Percentiles rank a stretch among this genome's conserved stretches.
Conservation (phyloP, 2,329 filamentous ascomycete genomes). For the Phaeosphaeriaceae sp. region DNA sequence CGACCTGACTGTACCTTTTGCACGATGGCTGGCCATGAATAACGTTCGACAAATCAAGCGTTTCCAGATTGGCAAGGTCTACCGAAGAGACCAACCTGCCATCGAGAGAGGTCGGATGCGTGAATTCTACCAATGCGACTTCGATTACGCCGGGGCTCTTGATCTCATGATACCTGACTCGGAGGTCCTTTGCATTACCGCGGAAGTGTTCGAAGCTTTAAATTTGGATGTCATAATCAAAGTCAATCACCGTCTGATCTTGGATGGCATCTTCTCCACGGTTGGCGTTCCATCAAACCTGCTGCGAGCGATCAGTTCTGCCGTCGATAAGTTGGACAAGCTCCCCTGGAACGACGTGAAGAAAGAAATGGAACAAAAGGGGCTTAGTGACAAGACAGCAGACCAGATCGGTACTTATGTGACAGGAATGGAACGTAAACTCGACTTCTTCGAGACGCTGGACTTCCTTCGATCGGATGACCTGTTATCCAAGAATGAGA, state of each 20-base stretch:
- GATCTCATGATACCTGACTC: constrained; percentile 91
- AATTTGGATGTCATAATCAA: constrained; percentile 81
- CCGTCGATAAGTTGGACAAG: constrained; percentile 94
- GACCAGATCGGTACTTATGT: constrained; percentile 86
- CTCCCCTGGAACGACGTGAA: constrained; percentile 83
- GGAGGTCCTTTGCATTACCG: constrained; percentile 74
- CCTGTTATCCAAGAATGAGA: constrained; percentile 71
- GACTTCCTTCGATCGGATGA: constrained; percentile 68
- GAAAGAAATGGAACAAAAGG: constrained; percentile 91
- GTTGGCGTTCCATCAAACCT: constrained; percentile 85
- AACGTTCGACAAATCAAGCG: constrained; percentile 71
- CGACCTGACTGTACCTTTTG: constrained; percentile 66
- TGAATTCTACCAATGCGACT: constrained; percentile 96
- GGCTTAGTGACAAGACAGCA: constrained; percentile 75
- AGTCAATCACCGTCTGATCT: constrained; percentile 88
- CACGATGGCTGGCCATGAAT: background rate
- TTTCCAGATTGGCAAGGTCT: constrained; percentile 93
- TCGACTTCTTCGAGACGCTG: constrained; percentile 52
- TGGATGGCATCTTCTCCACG: constrained; percentile 87
- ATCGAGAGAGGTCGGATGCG: constrained; percentile 90
- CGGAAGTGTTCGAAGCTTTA: constrained; percentile 81
- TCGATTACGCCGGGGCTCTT: constrained; percentile 86
- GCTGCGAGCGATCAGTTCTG: constrained; percentile 83
- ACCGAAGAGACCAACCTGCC: constrained; percentile 74
- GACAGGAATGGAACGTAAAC: constrained; percentile 72